Conservation (phyloP, 768 basidiomycete species). For the Boletales sp. region DNA sequence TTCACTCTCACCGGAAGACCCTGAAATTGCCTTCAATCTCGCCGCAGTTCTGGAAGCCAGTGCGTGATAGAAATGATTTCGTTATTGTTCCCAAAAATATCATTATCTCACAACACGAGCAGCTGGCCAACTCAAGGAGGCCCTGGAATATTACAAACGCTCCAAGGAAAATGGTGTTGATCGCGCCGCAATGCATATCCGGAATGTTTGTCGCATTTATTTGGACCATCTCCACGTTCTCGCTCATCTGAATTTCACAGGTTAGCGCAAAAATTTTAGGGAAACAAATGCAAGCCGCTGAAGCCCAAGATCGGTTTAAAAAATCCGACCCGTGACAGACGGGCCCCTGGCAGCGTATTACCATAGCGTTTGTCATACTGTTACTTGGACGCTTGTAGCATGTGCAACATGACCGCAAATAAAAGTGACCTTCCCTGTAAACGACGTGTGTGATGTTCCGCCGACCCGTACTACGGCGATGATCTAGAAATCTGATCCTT, state of each 20-base stretch:
- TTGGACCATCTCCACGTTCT: slow-evolving; percentile 14
- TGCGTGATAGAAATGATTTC: slow-evolving; percentile 38
- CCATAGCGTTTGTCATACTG: slow-evolving; percentile 12
- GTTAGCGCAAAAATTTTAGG: slow-evolving; percentile 80
- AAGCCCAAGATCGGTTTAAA: slow-evolving; percentile 29
- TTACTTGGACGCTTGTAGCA: slow-evolving; percentile 8
- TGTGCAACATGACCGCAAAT: slow-evolving; percentile 12
- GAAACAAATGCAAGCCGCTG: slow-evolving; percentile 44
- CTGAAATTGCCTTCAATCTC: slow-evolving; percentile 89
- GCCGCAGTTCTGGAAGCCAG: slow-evolving; percentile 89
- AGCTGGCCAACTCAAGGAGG: slow-evolving; percentile 81
- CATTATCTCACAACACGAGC: slow-evolving; percentile 26
- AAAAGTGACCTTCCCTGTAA: slow-evolving; percentile 5
- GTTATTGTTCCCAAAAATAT: slow-evolving; percentile 36
- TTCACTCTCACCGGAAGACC: slow-evolving; percentile 82
- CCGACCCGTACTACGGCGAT: slow-evolving; percentile 6
- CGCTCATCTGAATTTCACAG: slow-evolving; percentile 35
- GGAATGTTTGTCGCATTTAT: slow-evolving; percentile 55
- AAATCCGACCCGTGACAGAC: slow-evolving; percentile 27
- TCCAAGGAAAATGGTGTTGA: slow-evolving; percentile 77
- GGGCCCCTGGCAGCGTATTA: slow-evolving; percentile 2
- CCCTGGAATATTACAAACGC: slow-evolving; percentile 76
- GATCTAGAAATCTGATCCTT: slow-evolving; percentile 20
- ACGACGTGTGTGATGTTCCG: slow-evolving; percentile 7
- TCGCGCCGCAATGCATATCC: slow-evolving; percentile 76